phyloP scores from a whole-genome alignment of 2,329 filamentous ascomycete genomes.

The Cercospora sp. region DNA sequence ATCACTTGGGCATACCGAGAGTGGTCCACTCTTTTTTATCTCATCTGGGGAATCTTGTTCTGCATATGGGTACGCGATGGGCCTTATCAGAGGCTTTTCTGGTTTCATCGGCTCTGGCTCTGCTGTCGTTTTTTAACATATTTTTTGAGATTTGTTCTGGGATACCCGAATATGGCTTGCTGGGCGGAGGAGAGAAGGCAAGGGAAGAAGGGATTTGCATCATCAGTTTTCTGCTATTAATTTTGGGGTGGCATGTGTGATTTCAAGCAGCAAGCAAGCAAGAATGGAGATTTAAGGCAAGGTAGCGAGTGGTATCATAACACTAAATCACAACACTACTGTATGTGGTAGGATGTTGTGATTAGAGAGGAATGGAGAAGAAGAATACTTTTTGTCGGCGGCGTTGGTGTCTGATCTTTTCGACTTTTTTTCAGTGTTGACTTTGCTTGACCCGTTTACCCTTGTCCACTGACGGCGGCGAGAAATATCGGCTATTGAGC shows the following conservation, averaged over 20 bases:
- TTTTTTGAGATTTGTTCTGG: neutral
- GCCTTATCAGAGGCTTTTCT: neutral
- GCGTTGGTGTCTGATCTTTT: too few relatives aligned
- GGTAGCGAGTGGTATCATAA: neutral
- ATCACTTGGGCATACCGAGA: neutral
- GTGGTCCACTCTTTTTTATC: neutral
- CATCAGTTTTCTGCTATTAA: neutral
- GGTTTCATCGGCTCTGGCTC: neutral
- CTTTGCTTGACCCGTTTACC: too few relatives aligned
- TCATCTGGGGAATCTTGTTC: neutral
- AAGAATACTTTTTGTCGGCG: neutral
- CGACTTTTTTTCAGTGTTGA: too few relatives aligned
- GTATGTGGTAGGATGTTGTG: neutral
- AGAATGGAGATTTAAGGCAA: neutral
- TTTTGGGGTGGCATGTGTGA: neutral
- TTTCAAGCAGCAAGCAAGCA: neutral
- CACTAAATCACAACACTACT: neutral
- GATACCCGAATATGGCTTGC: neutral
- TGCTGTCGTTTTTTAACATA: neutral
- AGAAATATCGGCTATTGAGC: too few relatives aligned
- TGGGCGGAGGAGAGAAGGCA: neutral
- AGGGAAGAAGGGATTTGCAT: neutral
- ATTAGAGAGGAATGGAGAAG: neutral
- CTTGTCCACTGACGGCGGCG: too few relatives aligned
- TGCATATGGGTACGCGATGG: neutral